These are phyloP conservation scores for Nothophytophthora sp. DNA, from an alignment of 352 stramenopile genomes.

Conservation along the genomic window DNA sequence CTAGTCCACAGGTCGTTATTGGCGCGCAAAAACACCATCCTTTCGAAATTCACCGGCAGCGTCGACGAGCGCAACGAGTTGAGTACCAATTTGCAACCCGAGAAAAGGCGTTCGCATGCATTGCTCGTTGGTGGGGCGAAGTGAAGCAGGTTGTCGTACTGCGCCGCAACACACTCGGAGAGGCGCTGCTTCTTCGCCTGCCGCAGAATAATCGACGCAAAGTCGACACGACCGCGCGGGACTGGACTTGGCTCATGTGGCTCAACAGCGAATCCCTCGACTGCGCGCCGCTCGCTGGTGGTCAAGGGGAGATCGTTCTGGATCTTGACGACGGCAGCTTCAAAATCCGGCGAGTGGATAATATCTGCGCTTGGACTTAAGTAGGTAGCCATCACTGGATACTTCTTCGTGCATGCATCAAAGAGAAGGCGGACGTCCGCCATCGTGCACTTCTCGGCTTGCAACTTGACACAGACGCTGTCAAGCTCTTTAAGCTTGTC, in stretches of 20 bases:
- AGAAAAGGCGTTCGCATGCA: conserved; percentile 4
- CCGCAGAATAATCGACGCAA: conserved; percentile 1
- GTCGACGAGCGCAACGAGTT: too few relatives aligned
- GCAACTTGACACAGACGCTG: too few relatives aligned
- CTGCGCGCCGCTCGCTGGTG: background rate
- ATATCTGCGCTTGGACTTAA: conserved; percentile 2
- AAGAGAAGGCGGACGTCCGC: conserved; percentile 1
- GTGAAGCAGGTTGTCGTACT: background rate
- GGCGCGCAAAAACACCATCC: background rate
- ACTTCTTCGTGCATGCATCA: background rate
- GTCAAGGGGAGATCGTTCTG: background rate
- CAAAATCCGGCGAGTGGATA: background rate
- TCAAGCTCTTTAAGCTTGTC: too few relatives aligned
- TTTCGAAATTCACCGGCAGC: too few relatives aligned
- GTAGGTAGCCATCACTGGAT: conserved; percentile 2
- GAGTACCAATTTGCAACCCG: too few relatives aligned
- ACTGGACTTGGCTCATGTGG: background rate
- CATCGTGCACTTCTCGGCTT: background rate
- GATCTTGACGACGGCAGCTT: background rate
- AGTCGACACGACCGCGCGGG: background rate
- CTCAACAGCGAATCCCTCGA: background rate
- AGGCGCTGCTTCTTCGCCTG: background rate
- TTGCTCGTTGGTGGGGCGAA: conserved; percentile 3
- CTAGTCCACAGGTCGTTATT: background rate
- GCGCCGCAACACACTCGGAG: background rate